These are phyloP conservation scores for Sonneratia caseolaris DNA, from an alignment of 345 rosid genomes.

Conservation along the genomic window DNA sequence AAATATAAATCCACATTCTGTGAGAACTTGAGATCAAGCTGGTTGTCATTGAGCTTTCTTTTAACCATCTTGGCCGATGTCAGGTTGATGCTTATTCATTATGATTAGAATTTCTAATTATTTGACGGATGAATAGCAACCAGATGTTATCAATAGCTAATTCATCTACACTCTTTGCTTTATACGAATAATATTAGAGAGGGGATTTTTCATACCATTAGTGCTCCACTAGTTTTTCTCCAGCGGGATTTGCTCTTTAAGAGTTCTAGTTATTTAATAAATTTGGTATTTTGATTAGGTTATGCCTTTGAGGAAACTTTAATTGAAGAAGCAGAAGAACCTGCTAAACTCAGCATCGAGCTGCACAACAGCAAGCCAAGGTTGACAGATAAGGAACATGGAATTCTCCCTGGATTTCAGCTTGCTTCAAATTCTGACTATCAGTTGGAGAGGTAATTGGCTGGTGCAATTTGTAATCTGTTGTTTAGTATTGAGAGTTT, in stretches of 20 bases:
- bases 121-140: background rate
- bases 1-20: background rate
- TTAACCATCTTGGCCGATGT: background rate
- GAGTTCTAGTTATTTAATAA: background rate
- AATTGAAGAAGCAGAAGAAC: constrained; percentile 74
- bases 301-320: constrained; percentile 58
- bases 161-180: background rate
- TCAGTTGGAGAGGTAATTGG: constrained; percentile 58
- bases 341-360: constrained; percentile 27
- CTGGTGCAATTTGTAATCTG: background rate
- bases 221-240: background rate
- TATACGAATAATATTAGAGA: background rate
- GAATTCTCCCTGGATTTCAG: constrained; percentile 61
- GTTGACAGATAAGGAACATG: constrained; percentile 51
- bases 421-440: constrained; percentile 56
- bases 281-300: constrained; percentile 32
- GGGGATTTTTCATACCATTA: background rate
- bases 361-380: constrained; percentile 37
- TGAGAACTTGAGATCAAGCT: background rate
- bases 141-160: background rate
- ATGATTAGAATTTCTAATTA: background rate
- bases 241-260: background rate
- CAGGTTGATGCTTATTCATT: background rate
- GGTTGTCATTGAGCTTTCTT: background rate
- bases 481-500: background rate